Conservation (phyloP, 305 asterid species). For the Fraxinus latifolia region DNA sequence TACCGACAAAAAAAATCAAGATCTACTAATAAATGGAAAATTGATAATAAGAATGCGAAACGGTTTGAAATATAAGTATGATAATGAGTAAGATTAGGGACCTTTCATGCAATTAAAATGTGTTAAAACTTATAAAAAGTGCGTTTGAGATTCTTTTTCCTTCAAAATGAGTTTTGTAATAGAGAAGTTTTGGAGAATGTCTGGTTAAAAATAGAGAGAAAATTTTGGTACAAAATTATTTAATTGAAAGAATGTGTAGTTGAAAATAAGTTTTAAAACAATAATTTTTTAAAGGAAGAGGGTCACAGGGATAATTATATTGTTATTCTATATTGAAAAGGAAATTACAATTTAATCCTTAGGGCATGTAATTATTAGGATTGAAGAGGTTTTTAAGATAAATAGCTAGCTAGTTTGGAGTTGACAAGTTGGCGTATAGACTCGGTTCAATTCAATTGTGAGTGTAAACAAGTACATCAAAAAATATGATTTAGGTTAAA, state of each 20-base stretch:
- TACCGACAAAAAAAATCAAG: neutral
- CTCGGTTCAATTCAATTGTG: neutral
- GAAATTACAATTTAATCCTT: neutral
- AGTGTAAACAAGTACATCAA: neutral
- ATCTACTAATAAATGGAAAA: neutral
- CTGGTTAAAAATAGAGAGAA: neutral
- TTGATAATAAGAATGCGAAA: neutral
- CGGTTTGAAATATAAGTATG: neutral
- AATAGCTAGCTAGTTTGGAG: neutral
- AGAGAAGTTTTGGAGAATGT: neutral
- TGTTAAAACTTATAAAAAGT: neutral
- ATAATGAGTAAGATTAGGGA: neutral
- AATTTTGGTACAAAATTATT: no score
- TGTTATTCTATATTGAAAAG: neutral
- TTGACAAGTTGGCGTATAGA: neutral
- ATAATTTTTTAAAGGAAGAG: no score
- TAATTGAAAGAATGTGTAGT: no score
- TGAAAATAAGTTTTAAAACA: neutral
- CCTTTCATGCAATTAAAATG: neutral
- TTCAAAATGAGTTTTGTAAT: neutral
- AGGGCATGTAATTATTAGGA: neutral
- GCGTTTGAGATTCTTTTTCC: neutral
- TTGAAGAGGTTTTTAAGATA: neutral
- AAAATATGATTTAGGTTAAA: neutral
- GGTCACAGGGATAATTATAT: neutral